Conservation (phyloP, 352 stramenopile species). For the Phytophthora lateralis region DNA sequence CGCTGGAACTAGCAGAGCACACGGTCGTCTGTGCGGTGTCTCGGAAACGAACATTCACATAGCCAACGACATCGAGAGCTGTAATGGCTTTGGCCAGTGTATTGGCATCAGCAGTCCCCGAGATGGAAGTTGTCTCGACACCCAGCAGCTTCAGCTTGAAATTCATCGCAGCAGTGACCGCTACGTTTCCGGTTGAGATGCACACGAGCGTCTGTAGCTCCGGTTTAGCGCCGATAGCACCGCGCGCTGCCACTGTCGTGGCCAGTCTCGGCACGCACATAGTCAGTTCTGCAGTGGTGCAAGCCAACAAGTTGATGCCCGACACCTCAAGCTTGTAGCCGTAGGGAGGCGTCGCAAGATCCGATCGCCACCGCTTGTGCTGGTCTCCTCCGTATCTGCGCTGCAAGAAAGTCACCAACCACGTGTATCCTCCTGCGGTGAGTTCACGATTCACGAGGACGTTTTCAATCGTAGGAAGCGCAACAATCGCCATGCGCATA, state of each 20-base stretch:
- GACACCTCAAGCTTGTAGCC: conserved; percentile 64
- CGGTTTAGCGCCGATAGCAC: conserved; percentile 40
- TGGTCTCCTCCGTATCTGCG: conserved; percentile 61
- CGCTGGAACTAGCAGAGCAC: conserved; percentile 41
- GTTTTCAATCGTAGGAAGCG: conserved; percentile 64
- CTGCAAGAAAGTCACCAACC: conserved; percentile 74
- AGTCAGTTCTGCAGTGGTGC: conserved; percentile 43
- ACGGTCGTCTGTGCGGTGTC: conserved; percentile 47
- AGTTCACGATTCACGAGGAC: conserved; percentile 63
- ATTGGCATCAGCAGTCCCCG: conserved; percentile 5
- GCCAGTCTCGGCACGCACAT: conserved; percentile 48
- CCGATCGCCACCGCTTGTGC: conserved; percentile 52
- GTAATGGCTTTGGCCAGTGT: conserved; percentile 57
- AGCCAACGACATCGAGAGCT: conserved; percentile 58
- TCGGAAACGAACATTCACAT: conserved; percentile 54
- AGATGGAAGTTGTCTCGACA: conserved; percentile 38
- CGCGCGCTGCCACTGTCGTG: conserved; percentile 54
- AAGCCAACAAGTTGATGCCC: conserved; percentile 62
- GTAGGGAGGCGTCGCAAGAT: conserved; percentile 40
- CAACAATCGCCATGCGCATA: conserved; percentile 66
- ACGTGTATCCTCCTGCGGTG: conserved; percentile 74
- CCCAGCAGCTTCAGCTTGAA: conserved; percentile 79
- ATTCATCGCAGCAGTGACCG: conserved; percentile 19
- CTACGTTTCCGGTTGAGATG: conserved; percentile 17
- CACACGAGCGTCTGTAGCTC: conserved; percentile 75